phyloP scores from a whole-genome alignment of 192 early-diverging fungal genomes.

The Pilobolus umbonatus region DNA sequence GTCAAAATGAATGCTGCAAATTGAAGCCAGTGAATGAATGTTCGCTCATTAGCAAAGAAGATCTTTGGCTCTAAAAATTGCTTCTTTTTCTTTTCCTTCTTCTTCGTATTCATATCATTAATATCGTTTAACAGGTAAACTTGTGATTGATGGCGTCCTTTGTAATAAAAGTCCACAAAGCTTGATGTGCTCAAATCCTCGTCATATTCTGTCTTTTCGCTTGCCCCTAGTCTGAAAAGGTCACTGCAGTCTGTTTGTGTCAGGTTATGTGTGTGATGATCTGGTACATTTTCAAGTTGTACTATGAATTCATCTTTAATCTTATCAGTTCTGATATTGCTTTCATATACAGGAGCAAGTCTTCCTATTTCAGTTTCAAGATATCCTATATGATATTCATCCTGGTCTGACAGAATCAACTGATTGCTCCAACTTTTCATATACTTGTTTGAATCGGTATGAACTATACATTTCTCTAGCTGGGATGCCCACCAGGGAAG shows the following conservation, averaged over 20 bases:
- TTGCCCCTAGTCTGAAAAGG: too few species aligned
- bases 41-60: conserved; percentile 92
- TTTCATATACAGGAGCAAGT: background rate
- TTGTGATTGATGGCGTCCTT: background rate
- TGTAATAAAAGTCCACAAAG: conserved; percentile 10
- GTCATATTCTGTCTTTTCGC: background rate
- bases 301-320: background rate
- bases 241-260: too few species aligned
- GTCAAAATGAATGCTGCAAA: conserved; percentile 67
- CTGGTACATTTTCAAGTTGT: too few species aligned
- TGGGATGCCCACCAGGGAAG: conserved; percentile 39
- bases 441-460: conserved; percentile 44
- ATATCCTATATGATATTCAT: conserved; percentile 34
- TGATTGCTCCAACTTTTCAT: conserved; percentile 40
- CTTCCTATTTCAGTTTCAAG: conserved; percentile 26
- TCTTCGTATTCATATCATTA: background rate
- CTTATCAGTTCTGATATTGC: background rate
- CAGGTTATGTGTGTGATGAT: too few species aligned
- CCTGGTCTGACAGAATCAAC: too few species aligned
- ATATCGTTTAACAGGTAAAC: background rate
- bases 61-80: conserved; percentile 77
- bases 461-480: conserved; percentile 52
- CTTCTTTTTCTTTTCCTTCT: conserved; percentile 18
- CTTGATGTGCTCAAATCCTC: too few species aligned
- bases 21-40: conserved; percentile 84